These are phyloP conservation scores for Scalesia atractyloides DNA, from an alignment of 129 eudicot genomes.

Conservation along the genomic window DNA sequence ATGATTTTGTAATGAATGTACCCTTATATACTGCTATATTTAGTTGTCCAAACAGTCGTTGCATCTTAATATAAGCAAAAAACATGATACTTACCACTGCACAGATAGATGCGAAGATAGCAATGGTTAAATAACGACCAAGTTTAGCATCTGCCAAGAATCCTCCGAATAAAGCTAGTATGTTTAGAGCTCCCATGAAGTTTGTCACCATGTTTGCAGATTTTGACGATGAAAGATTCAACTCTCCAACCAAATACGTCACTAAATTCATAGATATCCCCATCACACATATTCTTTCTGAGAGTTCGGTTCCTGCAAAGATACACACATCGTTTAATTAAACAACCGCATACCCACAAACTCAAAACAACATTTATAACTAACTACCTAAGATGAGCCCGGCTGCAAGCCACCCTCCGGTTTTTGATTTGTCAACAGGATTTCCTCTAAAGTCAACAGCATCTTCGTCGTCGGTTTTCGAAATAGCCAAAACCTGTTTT, in stretches of 20 bases:
- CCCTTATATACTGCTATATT: too few species aligned
- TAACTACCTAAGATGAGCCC: slow-evolving; percentile 80
- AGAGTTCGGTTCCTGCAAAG: slow-evolving; percentile 21
- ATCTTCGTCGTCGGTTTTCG: slow-evolving; percentile 44
- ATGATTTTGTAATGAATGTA: too few species aligned
- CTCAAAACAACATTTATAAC: not conserved
- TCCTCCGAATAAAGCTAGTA: slow-evolving; percentile 71
- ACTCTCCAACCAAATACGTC: slow-evolving; percentile 61
- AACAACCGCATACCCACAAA: not conserved
- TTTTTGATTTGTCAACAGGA: slow-evolving; percentile 65
- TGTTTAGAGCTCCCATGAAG: slow-evolving; percentile 80
- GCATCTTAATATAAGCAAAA: not conserved
- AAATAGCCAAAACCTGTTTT: slow-evolving; percentile 55
- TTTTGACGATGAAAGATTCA: slow-evolving; percentile 69
- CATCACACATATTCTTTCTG: slow-evolving; percentile 19
- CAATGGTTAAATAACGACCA: slow-evolving; percentile 74
- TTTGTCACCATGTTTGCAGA: slow-evolving; percentile 81
- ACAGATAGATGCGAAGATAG: slow-evolving; percentile 54
- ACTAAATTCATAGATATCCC: slow-evolving; percentile 74
- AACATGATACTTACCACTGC: slow-evolving; percentile 46
- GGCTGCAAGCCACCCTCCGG: slow-evolving; percentile 95
- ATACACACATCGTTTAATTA: slow-evolving; percentile 10
- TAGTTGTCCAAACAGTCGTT: too few species aligned
- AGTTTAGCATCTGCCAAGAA: slow-evolving; percentile 79
- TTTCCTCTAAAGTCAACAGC: slow-evolving; percentile 63